A percentile compares a stretch with the other conserved stretches of the same genome.
phyloP scores from a whole-genome alignment of 495 filamentous ascomycete genomes.

The Penicillium ochrochloron region DNA sequence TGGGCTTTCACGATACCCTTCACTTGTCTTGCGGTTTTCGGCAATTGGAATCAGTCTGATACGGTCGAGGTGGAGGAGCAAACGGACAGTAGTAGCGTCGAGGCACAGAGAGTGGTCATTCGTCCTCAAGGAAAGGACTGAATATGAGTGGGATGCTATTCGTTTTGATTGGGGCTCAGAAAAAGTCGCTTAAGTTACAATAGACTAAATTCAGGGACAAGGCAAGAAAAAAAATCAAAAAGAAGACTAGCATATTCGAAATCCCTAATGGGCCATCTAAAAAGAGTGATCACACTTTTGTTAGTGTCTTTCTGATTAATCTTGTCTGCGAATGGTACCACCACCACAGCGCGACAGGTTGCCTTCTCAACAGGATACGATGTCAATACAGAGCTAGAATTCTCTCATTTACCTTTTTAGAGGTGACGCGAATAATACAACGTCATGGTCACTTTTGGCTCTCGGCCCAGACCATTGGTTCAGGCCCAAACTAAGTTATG shows the following conservation, averaged over 20 bases:
- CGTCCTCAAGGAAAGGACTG: neutral
- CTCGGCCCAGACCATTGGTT: neutral
- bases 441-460: neutral
- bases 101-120: constrained; percentile 22
- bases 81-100: constrained; percentile 20
- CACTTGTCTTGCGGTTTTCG: constrained; percentile 24
- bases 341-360: too few relatives aligned
- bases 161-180: neutral
- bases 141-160: neutral
- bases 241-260: too few relatives aligned
- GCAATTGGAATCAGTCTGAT: constrained; percentile 19
- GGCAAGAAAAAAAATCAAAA: too few relatives aligned
- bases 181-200: neutral
- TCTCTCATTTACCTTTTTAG: too few relatives aligned
- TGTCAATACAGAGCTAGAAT: too few relatives aligned
- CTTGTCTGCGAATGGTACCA: too few relatives aligned
- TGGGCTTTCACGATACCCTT: constrained; percentile 30
- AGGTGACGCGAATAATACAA: neutral
- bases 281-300: too few relatives aligned
- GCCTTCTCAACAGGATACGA: too few relatives aligned
- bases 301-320: too few relatives aligned
- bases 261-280: too few relatives aligned
- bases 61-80: constrained; percentile 7
- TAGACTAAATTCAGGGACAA: neutral
- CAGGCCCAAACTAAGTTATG: neutral